phyloP scores from a whole-genome alignment of 768 basidiomycete genomes.

The Pholiota microspora region DNA sequence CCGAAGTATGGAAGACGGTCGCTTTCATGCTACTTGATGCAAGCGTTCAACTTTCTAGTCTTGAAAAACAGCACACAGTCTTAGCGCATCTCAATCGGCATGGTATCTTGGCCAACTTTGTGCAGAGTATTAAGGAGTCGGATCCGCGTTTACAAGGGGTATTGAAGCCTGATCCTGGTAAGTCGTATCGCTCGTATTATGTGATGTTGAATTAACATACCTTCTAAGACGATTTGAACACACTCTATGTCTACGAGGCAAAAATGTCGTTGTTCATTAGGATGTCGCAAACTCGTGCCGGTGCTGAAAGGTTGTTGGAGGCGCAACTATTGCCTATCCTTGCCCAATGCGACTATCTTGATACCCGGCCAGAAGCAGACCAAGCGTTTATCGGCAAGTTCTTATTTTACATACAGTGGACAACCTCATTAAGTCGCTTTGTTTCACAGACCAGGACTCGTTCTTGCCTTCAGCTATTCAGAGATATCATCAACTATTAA shows the following conservation, averaged over 20 bases:
- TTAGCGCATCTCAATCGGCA: constrained; percentile 60
- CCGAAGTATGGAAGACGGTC: constrained; percentile 96
- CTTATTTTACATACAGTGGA: background rate
- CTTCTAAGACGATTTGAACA: constrained; percentile 76
- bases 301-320: constrained; percentile 84
- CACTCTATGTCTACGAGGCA: constrained; percentile 91
- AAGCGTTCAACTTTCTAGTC: constrained; percentile 66
- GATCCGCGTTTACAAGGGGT: constrained; percentile 73
- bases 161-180: constrained; percentile 89
- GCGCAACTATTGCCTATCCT: constrained; percentile 71
- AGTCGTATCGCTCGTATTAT: constrained; percentile 18
- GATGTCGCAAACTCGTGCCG: constrained; percentile 77
- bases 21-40: constrained; percentile 90
- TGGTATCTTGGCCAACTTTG: constrained; percentile 81
- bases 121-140: constrained; percentile 79
- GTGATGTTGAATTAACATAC: background rate
- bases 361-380: constrained; percentile 80
- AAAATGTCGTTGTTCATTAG: constrained; percentile 89
- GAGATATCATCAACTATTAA: constrained; percentile 87
- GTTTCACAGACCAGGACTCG: constrained; percentile 67
- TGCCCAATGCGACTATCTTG: constrained; percentile 84
- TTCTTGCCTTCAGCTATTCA: constrained; percentile 86
- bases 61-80: constrained; percentile 66
- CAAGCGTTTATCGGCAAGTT: constrained; percentile 75
- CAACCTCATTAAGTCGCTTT: background rate